Conservation (phyloP, 306 rosid species). For the Quercus dentata region DNA sequence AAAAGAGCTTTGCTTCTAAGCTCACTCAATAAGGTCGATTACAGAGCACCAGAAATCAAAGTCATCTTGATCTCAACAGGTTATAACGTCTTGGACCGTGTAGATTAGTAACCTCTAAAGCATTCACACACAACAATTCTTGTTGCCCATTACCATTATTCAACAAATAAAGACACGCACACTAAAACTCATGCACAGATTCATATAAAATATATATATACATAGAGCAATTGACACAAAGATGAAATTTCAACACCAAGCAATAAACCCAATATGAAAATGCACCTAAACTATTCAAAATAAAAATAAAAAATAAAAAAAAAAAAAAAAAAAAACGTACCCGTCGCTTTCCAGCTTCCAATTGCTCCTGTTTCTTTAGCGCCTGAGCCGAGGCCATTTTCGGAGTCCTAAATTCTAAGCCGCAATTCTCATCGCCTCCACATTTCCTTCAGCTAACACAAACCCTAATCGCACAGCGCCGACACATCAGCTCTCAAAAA, state of each 20-base stretch:
- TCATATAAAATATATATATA: neutral
- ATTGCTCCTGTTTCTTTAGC: constrained; percentile 79
- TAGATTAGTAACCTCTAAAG: too few relatives aligned
- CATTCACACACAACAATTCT: neutral
- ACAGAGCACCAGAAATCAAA: neutral
- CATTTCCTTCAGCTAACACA: neutral
- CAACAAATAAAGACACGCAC: neutral
- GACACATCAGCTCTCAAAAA: constrained; percentile 3
- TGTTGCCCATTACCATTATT: too few relatives aligned
- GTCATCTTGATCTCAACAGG: neutral
- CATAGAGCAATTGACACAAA: neutral
- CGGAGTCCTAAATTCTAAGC: constrained; percentile 11
- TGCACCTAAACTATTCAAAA: neutral
- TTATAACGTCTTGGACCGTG: neutral
- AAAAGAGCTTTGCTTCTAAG: neutral
- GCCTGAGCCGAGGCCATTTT: constrained; percentile 96
- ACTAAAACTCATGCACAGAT: neutral
- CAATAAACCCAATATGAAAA: neutral
- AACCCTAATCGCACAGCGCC: constrained; percentile 6
- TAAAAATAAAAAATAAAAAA: neutral
- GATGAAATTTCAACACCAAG: neutral
- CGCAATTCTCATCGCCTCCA: constrained; percentile 11
- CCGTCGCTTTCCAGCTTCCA: constrained; percentile 96
- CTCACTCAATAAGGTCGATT: neutral
- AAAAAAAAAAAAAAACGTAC: constrained; percentile 38